These are phyloP conservation scores for Coprinopsis strossmayeri DNA, from an alignment of 768 basidiomycete genomes.

Conservation along the genomic window DNA sequence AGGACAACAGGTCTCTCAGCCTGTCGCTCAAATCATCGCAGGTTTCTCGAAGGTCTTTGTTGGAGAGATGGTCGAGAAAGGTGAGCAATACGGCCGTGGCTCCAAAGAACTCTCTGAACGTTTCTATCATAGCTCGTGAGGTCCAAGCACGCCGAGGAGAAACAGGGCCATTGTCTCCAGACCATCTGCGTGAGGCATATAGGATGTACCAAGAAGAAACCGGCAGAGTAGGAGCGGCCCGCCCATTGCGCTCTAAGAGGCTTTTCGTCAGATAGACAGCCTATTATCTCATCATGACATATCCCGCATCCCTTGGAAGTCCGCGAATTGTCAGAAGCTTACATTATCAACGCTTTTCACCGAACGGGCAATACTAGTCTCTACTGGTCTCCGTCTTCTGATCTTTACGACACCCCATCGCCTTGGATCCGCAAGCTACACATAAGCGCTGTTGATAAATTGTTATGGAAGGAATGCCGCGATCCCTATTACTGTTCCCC, in stretches of 20 bases:
- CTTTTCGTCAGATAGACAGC: slow-evolving; percentile 67
- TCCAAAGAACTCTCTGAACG: too few species aligned
- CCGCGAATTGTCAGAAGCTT: too few species aligned
- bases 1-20: slow-evolving; percentile 78
- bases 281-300: too few species aligned
- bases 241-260: slow-evolving; percentile 61
- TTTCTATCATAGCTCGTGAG: slow-evolving; percentile 48
- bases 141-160: slow-evolving; percentile 71
- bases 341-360: too few species aligned
- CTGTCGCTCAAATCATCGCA: slow-evolving; percentile 84
- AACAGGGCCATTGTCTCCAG: slow-evolving; percentile 75
- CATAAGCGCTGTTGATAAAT: too few species aligned
- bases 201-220: slow-evolving; percentile 75
- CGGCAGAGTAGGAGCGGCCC: slow-evolving; percentile 73
- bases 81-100: slow-evolving; percentile 39
- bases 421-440: too few species aligned
- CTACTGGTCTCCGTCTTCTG: too few species aligned
- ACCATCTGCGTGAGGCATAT: slow-evolving; percentile 88
- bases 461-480: too few species aligned
- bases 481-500: too few species aligned
- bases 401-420: too few species aligned
- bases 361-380: too few species aligned
- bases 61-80: slow-evolving; percentile 87
- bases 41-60: slow-evolving; percentile 91
- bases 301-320: too few species aligned